These are phyloP conservation scores for Carex sylvatica DNA, from an alignment of 202 grass and related monocot species.

Conservation along the genomic window DNA sequence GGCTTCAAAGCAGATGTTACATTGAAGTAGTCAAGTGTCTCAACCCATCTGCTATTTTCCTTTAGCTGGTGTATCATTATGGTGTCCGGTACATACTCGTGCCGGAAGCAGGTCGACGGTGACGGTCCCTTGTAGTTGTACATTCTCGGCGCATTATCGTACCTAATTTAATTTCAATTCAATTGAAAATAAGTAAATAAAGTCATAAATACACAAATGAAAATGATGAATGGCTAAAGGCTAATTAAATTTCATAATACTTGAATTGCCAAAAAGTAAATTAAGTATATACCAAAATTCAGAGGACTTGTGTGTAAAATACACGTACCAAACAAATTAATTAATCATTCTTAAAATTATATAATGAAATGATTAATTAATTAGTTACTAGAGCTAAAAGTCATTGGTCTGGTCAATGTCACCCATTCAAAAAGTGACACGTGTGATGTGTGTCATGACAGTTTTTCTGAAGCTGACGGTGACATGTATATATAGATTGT, in stretches of 20 bases:
- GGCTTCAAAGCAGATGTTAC: slow-evolving; percentile 38
- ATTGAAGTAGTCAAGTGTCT: slow-evolving; percentile 71
- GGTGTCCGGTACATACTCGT: slow-evolving; percentile 60
- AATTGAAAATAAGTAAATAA: not conserved
- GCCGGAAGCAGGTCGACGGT: slow-evolving; percentile 61
- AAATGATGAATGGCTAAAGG: not conserved
- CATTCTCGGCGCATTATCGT: slow-evolving; percentile 47
- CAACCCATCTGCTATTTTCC: slow-evolving; percentile 43
- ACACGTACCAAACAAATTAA: not conserved
- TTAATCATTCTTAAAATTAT: not conserved
- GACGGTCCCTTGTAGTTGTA: slow-evolving; percentile 61
- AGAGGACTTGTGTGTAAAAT: not conserved
- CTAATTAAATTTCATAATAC: not conserved
- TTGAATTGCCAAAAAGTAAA: not conserved
- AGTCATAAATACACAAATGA: not conserved
- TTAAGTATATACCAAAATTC: not conserved
- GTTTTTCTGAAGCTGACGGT: not conserved
- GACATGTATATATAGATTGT: not conserved
- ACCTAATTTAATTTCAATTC: not conserved
- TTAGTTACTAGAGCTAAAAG: not conserved
- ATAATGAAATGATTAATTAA: not conserved
- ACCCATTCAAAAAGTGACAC: not conserved
- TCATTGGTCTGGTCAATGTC: not conserved
- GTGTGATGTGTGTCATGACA: not conserved
- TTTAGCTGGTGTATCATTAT: slow-evolving; percentile 84